phyloP scores from a whole-genome alignment of 768 basidiomycete species.

The Strobilomyces confusus region DNA sequence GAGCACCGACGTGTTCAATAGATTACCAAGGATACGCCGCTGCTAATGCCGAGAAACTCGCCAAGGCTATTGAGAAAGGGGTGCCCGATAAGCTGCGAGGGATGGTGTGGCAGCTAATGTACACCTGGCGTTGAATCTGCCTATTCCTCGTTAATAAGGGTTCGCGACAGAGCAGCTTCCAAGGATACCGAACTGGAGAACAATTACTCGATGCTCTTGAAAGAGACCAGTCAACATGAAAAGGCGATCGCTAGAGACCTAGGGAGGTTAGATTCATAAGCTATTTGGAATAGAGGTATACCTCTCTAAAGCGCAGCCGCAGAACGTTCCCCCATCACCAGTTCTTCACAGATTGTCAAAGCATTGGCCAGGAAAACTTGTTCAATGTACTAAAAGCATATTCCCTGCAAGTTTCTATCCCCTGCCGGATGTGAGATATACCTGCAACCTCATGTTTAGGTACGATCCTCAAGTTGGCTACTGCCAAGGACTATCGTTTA shows the following conservation, averaged over 20 bases:
- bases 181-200: constrained; percentile 86
- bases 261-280: constrained; percentile 51
- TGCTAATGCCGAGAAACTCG: constrained; percentile 71
- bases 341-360: constrained; percentile 92
- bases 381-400: constrained; percentile 99
- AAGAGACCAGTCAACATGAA: constrained; percentile 83
- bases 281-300: neutral
- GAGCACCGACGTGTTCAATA: constrained; percentile 23
- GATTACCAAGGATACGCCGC: constrained; percentile 90
- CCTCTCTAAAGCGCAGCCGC: constrained; percentile 10
- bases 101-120: constrained; percentile 98
- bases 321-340: constrained; percentile 97
- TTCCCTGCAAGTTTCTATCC: constrained; percentile 59
- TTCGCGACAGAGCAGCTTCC: constrained; percentile 72
- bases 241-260: constrained; percentile 93
- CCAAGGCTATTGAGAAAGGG: constrained; percentile 86
- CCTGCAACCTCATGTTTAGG: constrained; percentile 34
- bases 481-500: constrained; percentile 95
- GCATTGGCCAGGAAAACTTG: constrained; percentile 93
- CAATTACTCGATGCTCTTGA: constrained; percentile 76
- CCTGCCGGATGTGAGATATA: neutral
- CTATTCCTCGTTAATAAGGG: constrained; percentile 10
- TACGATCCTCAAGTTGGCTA: constrained; percentile 95
- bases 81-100: constrained; percentile 86
- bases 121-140: constrained; percentile 19